Percentiles rank a stretch among this genome's conserved stretches.
phyloP scores from a whole-genome alignment of 225 moss, liverwort and hornwort species.

The Pseudisothecium myosuroides region DNA sequence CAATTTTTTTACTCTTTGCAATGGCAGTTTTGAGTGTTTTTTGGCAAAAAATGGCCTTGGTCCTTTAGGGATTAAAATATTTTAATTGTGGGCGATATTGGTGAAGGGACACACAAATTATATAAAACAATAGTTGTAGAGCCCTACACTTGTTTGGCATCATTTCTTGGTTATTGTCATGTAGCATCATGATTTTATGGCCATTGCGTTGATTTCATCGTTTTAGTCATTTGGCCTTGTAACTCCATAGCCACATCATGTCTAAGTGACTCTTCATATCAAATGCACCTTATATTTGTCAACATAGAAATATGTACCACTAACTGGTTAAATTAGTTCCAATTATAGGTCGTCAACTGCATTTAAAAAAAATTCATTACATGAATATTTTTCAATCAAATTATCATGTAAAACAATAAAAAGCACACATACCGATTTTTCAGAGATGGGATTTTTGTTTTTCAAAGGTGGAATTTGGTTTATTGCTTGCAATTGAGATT shows the following conservation, averaged over 20 bases:
- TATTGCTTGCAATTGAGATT: background rate
- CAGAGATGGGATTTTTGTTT: background rate
- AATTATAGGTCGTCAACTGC: too few species aligned
- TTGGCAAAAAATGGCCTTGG: too few species aligned
- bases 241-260: fast-evolving
- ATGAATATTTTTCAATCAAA: background rate
- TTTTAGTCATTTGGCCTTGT: background rate
- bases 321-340: background rate
- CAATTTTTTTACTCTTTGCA: too few species aligned
- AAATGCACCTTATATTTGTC: background rate
- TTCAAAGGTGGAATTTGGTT: fast-evolving
- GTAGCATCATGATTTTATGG: background rate
- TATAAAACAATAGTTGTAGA: too few species aligned
- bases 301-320: background rate
- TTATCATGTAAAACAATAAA: background rate
- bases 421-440: background rate
- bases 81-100: too few species aligned
- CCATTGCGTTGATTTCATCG: background rate
- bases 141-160: fast-evolving
- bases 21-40: too few species aligned
- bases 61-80: too few species aligned
- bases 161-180: background rate
- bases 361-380: background rate
- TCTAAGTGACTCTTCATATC: background rate
- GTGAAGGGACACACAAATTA: too few species aligned